Evolutionary conservation across 2,329 filamentous ascomycete genomes (phyloP).

Genomic region (Botrytis medusae): DNA sequence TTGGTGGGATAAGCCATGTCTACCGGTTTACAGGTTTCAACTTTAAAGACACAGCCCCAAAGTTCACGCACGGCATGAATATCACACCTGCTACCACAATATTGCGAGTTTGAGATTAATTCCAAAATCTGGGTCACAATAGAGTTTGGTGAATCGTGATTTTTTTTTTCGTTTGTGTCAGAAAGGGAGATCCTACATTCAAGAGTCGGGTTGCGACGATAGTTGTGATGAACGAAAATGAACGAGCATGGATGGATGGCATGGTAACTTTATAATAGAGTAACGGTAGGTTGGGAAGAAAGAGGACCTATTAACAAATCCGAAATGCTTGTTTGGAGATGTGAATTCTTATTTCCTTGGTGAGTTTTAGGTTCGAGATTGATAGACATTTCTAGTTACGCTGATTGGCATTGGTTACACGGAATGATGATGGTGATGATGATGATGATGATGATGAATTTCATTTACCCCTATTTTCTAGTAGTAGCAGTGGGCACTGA

Average conservation of each 20-base stretch:
- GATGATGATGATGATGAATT: neutral
- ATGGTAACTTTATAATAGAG: neutral
- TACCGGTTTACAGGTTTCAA: neutral
- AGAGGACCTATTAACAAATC: neutral
- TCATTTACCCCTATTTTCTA: neutral
- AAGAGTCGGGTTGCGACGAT: neutral
- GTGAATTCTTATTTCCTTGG: neutral
- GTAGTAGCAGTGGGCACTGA: neutral
- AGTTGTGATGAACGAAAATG: neutral
- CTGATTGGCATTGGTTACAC: neutral
- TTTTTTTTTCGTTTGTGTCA: neutral
- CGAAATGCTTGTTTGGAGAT: neutral
- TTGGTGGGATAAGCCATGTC: neutral
- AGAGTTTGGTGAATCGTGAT: neutral
- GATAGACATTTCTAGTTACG: neutral
- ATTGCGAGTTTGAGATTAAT: conserved; percentile 3
- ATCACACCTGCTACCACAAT: neutral
- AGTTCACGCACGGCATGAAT: neutral
- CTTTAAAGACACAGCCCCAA: neutral
- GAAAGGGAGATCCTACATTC: neutral
- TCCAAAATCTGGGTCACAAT: neutral
- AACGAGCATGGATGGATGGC: neutral
- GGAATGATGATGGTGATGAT: neutral
- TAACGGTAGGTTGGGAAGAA: neutral
- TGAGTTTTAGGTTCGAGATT: neutral